Percentiles rank a stretch among this genome's conserved stretches.
Evolutionary conservation across 805 yeast species (phyloP).

Genomic region (Candida incommunis): DNA sequence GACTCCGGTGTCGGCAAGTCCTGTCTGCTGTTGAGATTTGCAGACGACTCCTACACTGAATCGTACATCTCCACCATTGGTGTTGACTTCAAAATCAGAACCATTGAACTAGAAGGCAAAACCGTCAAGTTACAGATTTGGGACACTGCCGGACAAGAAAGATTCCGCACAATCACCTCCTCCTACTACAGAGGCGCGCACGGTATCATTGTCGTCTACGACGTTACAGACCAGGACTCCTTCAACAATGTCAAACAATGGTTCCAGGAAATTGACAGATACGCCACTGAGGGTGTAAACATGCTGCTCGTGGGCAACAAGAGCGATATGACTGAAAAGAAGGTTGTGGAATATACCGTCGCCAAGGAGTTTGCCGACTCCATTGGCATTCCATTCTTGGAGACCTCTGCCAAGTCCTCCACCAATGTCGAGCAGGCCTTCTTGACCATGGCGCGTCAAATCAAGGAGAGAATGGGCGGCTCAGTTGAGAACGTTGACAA

Average conservation of each 20-base stretch:
- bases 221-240: conserved; percentile 79
- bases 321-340: conserved; percentile 85
- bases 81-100: conserved; percentile 69
- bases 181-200: conserved; percentile 98
- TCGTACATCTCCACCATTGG: conserved; percentile 97
- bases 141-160: conserved; percentile 99
- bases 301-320: conserved; percentile 93
- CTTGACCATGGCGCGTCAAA: conserved; percentile 96
- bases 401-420: conserved; percentile 88
- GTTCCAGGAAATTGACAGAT: conserved; percentile 97
- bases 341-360: conserved; percentile 87
- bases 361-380: conserved; percentile 98
- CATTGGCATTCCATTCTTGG: conserved; percentile 85
- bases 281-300: conserved; percentile 95
- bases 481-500: conserved; percentile 34
- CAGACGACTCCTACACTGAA: conserved; percentile 93
- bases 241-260: conserved; percentile 96
- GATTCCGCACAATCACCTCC: conserved; percentile 94
- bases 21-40: conserved; percentile 85
- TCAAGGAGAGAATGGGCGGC: conserved; percentile 75
- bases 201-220: conserved; percentile 95
- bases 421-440: conserved; percentile 98
- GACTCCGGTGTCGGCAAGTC: conserved; percentile 99
- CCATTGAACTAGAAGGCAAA: conserved; percentile 81
- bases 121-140: conserved; percentile 95